Conservation (phyloP, 1,139 yeast genomes). For the Yamadazyma sp. region DNA sequence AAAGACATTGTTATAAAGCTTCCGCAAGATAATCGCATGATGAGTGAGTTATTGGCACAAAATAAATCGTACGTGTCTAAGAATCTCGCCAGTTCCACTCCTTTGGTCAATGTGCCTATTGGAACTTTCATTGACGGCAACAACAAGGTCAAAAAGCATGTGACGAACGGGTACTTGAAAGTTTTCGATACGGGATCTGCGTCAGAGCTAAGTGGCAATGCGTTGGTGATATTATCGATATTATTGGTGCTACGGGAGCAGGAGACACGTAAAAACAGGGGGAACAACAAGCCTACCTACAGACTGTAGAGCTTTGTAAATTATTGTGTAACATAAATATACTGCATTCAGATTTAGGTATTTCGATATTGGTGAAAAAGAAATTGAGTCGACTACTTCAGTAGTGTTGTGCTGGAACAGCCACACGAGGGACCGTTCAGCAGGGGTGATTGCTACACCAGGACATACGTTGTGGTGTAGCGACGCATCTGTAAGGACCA, state of each 20-base stretch:
- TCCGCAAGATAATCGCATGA: slow-evolving; percentile 14
- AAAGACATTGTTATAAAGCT: slow-evolving; percentile 17
- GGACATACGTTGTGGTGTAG: too few species aligned
- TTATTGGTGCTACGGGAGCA: slow-evolving; percentile 39
- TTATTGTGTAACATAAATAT: too few species aligned
- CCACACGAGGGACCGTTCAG: too few species aligned
- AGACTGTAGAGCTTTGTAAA: too few species aligned
- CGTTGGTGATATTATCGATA: slow-evolving; percentile 28
- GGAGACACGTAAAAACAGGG: slow-evolving; percentile 38
- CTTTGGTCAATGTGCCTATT: slow-evolving; percentile 28
- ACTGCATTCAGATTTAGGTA: too few species aligned
- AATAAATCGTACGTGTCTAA: slow-evolving; percentile 14
- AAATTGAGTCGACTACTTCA: too few species aligned
- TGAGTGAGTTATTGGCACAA: slow-evolving; percentile 16
- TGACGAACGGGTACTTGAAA: slow-evolving; percentile 30
- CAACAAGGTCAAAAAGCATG: slow-evolving; percentile 21
- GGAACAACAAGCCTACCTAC: slow-evolving; percentile 28
- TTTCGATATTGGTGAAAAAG: too few species aligned
- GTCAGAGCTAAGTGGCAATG: slow-evolving; percentile 23
- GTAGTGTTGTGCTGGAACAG: too few species aligned
- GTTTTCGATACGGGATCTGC: too few species aligned
- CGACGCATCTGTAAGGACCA: too few species aligned
- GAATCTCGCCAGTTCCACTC: slow-evolving; percentile 8
- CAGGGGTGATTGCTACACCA: too few species aligned
- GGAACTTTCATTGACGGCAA: slow-evolving; percentile 34